Evolutionary conservation across 371 early-diverging fungal species (phyloP).

Genomic region (Syncephalis fuscata): DNA sequence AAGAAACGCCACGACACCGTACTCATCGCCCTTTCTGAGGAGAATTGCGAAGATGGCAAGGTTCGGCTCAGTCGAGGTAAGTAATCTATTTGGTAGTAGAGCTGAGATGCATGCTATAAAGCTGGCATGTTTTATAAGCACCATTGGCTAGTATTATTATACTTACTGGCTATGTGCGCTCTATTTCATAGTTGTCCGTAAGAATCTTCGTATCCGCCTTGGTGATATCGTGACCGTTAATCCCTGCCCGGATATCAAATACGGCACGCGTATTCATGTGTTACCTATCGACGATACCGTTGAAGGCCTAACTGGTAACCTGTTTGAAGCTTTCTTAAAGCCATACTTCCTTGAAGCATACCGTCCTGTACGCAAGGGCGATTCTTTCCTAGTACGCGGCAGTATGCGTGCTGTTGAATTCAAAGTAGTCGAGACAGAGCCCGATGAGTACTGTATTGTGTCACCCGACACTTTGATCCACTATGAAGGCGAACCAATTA

Average conservation of each 20-base stretch:
- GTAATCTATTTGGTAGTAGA: neutral
- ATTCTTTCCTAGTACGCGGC: constrained; percentile 87
- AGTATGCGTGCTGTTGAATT: constrained; percentile 98
- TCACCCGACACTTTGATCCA: constrained; percentile 97
- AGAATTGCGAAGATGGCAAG: constrained; percentile 82
- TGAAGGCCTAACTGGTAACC: constrained; percentile 92
- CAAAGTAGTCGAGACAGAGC: constrained; percentile 96
- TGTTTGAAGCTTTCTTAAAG: constrained; percentile 95
- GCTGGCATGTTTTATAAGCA: neutral
- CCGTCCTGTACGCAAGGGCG: constrained; percentile 90
- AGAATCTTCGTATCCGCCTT: constrained; percentile 93
- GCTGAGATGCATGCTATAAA: neutral
- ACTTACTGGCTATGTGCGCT: neutral
- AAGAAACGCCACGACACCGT: constrained; percentile 97
- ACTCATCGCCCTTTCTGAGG: constrained; percentile 83
- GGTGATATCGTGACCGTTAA: constrained; percentile 98
- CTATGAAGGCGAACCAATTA: constrained; percentile 95
- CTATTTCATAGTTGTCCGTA: constrained; percentile 69
- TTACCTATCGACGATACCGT: constrained; percentile 98
- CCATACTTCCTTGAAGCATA: constrained; percentile 96
- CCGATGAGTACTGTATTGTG: constrained; percentile 92
- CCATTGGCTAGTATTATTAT: neutral
- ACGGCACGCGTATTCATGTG: constrained; percentile 90
- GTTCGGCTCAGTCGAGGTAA: constrained; percentile 85
- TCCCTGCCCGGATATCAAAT: constrained; percentile 88